Evolutionary conservation across 1,284 basidiomycete genomes (phyloP).

Genomic region (Naganishia sp.): DNA sequence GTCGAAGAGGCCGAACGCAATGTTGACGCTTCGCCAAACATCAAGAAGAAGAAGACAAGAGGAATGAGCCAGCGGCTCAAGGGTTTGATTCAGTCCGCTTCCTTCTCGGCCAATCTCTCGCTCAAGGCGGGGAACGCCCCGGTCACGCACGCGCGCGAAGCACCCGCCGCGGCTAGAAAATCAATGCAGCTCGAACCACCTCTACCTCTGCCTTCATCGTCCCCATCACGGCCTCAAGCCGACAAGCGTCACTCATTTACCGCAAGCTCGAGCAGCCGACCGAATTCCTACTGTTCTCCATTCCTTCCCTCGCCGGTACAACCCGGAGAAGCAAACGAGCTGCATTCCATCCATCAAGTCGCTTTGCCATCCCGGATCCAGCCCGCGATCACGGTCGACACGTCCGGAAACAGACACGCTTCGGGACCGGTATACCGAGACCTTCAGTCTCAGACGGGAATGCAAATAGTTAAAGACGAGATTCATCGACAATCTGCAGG

Average conservation of each 20-base stretch:
- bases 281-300: slow-evolving; percentile 19
- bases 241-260: slow-evolving; percentile 26
- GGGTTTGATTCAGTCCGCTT: slow-evolving; percentile 32
- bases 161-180: not conserved
- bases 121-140: slow-evolving; percentile 12
- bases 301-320: slow-evolving; percentile 39
- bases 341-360: not conserved
- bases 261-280: slow-evolving; percentile 22
- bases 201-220: slow-evolving; percentile 1
- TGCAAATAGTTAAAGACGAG: slow-evolving; percentile 43
- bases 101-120: slow-evolving; percentile 28
- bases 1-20: not conserved
- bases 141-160: not conserved
- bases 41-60: slow-evolving; percentile 26
- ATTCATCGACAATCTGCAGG: slow-evolving; percentile 48
- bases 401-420: not conserved
- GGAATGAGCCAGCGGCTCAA: slow-evolving; percentile 30
- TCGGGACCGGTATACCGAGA: slow-evolving; percentile 30
- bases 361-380: not conserved
- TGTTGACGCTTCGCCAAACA: slow-evolving; percentile 23
- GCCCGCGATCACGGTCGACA: not conserved
- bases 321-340: slow-evolving; percentile 21
- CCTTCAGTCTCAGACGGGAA: slow-evolving; percentile 27
- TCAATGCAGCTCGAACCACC: slow-evolving; percentile 8
- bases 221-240: slow-evolving; percentile 2